Evolutionary conservation across 768 basidiomycete genomes (phyloP), one percentile per base, ranked within the genome.

Genomic region (Leucosporidium yakuticum): DNA sequence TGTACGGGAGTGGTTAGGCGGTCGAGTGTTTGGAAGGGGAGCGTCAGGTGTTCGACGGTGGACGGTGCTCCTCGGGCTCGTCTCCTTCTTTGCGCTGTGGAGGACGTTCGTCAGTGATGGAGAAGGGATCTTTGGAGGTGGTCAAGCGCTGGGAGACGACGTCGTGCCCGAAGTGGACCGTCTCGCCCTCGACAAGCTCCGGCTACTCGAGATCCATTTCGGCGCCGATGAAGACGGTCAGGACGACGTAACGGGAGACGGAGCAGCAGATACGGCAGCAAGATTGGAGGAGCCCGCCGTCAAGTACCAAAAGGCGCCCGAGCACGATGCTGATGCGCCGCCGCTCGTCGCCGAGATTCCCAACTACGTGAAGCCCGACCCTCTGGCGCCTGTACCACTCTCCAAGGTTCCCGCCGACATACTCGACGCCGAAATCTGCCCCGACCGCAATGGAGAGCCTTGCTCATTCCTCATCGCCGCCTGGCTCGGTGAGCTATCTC

Each of bases 141-240:
- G 32, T 17, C 32, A 15, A 19, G 29, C 31, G 44, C 39, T 47
- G 8, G 25, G 29, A 2, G 19, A n/a, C 27, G 58, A 55, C 14
- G 62, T 50, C 4, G 44, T 69, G 20, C 71, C 71, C 19, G 59
- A 54, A 12, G 71, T 73, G 29, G 74, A 75, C 57, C 62, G 74
- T 34, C 20, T 51, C 11, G 60, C 71, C 3, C 62, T 73, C 64
- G 71, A 75, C 27, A 72, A 73, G 65, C 69, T 75, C 36, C 66
- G 70, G 14, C 66, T 73, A 14, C 69, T 73, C 60, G 70, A 70
- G 58, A 70, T 75, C 36, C 73, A 75, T 47, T 50, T 55, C 12
- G 73, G 68, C 21, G 54, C 64, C 27, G 67, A 71, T 67, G 64
- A 67, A 48, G 68, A 69, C 8, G 61, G 62, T n/a, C 32, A 50